Conservation (phyloP, 129 eudicot species). For the Rutidosis leptorrhynchoides region DNA sequence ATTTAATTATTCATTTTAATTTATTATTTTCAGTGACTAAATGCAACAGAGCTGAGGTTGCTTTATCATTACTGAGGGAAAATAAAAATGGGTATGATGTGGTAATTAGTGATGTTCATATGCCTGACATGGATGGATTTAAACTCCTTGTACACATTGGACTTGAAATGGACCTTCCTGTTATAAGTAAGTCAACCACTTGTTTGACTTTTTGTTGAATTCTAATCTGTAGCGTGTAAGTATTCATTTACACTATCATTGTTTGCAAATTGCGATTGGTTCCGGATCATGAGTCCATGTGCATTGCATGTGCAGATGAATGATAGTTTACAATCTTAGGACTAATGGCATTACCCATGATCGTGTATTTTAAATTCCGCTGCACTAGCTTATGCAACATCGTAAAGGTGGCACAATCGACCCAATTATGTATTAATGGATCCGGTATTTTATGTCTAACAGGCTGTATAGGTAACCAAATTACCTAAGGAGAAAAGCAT, state of each 20-base stretch:
- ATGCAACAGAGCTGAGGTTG: constrained; percentile 68
- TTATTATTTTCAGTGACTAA: constrained; percentile 56
- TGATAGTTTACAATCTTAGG: constrained; percentile 1
- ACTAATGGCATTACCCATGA: background rate
- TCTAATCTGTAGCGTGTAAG: constrained; percentile 4
- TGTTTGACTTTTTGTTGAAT: constrained; percentile 7
- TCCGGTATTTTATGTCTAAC: background rate
- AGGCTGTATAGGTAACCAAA: background rate
- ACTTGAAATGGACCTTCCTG: constrained; percentile 88
- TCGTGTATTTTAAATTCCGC: background rate
- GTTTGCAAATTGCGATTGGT: constrained; percentile 5
- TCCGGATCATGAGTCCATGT: background rate
- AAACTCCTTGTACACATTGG: constrained; percentile 84
- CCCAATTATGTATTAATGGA: background rate
- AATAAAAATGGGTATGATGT: constrained; percentile 60
- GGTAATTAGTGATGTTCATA: constrained; percentile 85
- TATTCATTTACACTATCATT: background rate
- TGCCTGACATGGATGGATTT: constrained; percentile 97
- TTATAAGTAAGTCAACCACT: constrained; percentile 58
- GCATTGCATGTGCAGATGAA: background rate
- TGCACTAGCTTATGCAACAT: background rate
- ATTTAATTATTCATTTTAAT: background rate
- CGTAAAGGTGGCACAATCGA: background rate
- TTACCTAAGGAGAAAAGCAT: too few relatives aligned
- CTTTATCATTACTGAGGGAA: constrained; percentile 51